A percentile compares a stretch with the other conserved stretches of the same genome.
Evolutionary conservation across 2,329 filamentous ascomycete genomes (phyloP).

Genomic region (Verticillium dahliae): DNA sequence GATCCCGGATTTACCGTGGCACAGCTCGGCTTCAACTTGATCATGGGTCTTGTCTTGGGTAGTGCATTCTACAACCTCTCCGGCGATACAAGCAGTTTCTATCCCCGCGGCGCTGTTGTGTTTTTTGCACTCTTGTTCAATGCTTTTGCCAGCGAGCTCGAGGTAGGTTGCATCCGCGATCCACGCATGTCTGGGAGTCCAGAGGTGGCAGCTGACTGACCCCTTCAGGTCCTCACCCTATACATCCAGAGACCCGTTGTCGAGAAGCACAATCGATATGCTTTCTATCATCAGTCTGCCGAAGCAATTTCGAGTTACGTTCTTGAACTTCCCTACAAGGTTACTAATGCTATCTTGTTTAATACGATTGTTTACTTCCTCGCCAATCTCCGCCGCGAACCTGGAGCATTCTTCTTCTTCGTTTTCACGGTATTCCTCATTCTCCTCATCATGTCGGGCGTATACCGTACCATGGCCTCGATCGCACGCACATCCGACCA

Average conservation of each 20-base stretch:
- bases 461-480: constrained; percentile 21
- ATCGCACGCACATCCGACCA: constrained; percentile 20
- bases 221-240: constrained; percentile 10
- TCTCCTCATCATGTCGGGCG: constrained; percentile 19
- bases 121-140: constrained; percentile 26
- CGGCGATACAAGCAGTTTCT: constrained; percentile 50
- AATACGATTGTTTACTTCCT: constrained; percentile 62
- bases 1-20: constrained; percentile 62
- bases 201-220: no score
- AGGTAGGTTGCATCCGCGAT: constrained; percentile 7
- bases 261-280: constrained; percentile 20
- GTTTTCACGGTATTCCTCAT: constrained; percentile 31
- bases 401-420: constrained; percentile 57
- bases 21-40: constrained; percentile 37
- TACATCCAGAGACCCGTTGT: constrained; percentile 18
- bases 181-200: no score
- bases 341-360: constrained; percentile 50
- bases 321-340: constrained; percentile 56
- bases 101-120: constrained; percentile 20
- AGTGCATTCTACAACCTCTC: constrained; percentile 59
- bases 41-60: constrained; percentile 48
- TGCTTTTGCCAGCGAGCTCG: constrained; percentile 18
- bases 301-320: constrained; percentile 60
- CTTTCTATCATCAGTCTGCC: constrained; percentile 26
- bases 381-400: constrained; percentile 51